These are phyloP conservation scores for Auricularia heimuer DNA, from an alignment of 768 basidiomycete genomes.

Conservation along the genomic window DNA sequence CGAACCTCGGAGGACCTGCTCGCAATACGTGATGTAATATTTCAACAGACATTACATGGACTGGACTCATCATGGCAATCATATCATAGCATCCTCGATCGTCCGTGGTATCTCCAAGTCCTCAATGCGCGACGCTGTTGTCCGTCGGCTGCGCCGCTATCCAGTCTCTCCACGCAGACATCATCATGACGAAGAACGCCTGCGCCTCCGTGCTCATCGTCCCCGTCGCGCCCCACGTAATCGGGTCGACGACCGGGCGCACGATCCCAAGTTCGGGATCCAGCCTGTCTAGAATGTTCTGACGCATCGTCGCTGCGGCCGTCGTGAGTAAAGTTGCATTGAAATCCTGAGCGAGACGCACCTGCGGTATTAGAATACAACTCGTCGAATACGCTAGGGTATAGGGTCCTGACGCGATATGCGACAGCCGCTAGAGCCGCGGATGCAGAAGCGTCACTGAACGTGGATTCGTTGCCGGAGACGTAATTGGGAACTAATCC, in stretches of 20 bases:
- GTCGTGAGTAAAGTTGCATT: neutral
- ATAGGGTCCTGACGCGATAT: slow-evolving; percentile 19
- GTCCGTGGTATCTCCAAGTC: too few relatives aligned
- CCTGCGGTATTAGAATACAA: slow-evolving; percentile 22
- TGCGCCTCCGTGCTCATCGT: slow-evolving; percentile 14
- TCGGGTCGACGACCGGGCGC: slow-evolving; percentile 28
- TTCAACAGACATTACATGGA: too few relatives aligned
- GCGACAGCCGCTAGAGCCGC: slow-evolving; percentile 19
- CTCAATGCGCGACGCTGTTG: too few relatives aligned
- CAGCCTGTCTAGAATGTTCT: neutral
- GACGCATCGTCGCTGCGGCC: neutral
- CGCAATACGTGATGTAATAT: too few relatives aligned
- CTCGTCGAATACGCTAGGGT: slow-evolving; percentile 22
- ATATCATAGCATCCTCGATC: too few relatives aligned
- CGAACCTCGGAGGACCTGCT: too few relatives aligned
- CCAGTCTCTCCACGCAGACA: neutral
- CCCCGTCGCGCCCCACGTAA: slow-evolving; percentile 22
- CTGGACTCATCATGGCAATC: too few relatives aligned
- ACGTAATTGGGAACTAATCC: slow-evolving; percentile 30
- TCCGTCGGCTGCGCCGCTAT: neutral
- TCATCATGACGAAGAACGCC: slow-evolving; percentile 1
- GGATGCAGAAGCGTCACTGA: slow-evolving; percentile 28
- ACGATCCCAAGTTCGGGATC: slow-evolving; percentile 21
- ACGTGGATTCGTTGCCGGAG: slow-evolving; percentile 14
- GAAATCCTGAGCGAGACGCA: slow-evolving; percentile 19